phyloP scores from a whole-genome alignment of 2,329 filamentous ascomycete species.

The Ceratocystis papillata region DNA sequence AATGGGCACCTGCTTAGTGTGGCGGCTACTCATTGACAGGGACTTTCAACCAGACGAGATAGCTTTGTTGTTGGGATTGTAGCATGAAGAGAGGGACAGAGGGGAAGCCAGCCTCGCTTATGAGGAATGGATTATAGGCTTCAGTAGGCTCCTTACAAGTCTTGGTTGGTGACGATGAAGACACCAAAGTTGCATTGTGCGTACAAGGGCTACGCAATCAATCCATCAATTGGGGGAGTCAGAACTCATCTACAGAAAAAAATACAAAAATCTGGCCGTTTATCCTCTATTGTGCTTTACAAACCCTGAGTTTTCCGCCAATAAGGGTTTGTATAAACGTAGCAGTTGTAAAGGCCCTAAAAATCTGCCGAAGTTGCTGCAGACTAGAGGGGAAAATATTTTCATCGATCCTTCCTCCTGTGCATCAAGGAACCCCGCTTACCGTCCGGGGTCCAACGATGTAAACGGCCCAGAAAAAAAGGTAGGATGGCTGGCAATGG shows the following conservation, averaged over 20 bases:
- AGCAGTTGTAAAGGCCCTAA: neutral
- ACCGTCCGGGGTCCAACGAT: conserved; percentile 12
- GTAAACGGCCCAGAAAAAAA: conserved; percentile 12
- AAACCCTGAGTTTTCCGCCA: neutral
- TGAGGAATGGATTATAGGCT: too few relatives aligned
- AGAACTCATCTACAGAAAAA: neutral
- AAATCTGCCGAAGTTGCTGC: neutral
- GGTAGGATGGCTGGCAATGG: neutral
- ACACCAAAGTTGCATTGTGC: too few relatives aligned
- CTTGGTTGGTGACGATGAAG: too few relatives aligned
- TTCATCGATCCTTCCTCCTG: conserved; percentile 9
- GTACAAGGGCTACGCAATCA: too few relatives aligned
- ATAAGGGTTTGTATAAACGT: neutral
- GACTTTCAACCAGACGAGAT: neutral
- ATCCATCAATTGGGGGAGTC: too few relatives aligned
- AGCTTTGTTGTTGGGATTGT: neutral
- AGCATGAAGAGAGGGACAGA: too few relatives aligned
- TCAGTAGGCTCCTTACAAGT: too few relatives aligned
- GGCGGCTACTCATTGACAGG: neutral
- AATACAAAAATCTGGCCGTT: neutral
- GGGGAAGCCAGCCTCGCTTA: neutral
- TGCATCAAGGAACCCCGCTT: conserved; percentile 12
- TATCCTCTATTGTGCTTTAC: neutral
- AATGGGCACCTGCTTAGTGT: neutral
- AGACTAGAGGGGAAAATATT: conserved; percentile 1